phyloP scores from a whole-genome alignment of 164 flowering plant genomes.

The Sedum album region DNA sequence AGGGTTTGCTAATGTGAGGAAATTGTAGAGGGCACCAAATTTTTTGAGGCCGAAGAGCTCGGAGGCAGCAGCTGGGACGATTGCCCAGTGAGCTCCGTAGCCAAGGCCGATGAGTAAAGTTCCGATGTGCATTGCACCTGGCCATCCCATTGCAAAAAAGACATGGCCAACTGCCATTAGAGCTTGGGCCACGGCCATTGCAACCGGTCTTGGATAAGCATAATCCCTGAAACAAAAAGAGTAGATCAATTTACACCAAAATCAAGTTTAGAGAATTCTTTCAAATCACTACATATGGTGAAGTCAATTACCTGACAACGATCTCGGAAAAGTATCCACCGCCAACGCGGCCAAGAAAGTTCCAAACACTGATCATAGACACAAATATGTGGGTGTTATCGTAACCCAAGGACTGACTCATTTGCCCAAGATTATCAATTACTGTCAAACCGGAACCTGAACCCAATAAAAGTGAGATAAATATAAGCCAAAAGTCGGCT shows the following conservation, averaged over 20 bases:
- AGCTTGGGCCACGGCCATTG: conserved; percentile 71
- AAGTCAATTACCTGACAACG: conserved; percentile 51
- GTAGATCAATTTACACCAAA: not conserved
- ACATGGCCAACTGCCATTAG: conserved; percentile 84
- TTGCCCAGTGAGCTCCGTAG: conserved; percentile 97
- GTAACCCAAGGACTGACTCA: conserved; percentile 85
- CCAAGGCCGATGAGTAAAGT: conserved; percentile 91
- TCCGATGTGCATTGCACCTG: conserved; percentile 79
- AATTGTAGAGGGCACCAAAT: conserved; percentile 89
- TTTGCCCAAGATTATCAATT: conserved; percentile 95
- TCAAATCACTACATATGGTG: not conserved
- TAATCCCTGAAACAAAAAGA: conserved; percentile 41
- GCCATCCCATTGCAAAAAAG: conserved; percentile 82
- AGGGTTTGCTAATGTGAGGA: conserved; percentile 83
- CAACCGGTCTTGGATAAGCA: conserved; percentile 81
- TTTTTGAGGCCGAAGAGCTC: conserved; percentile 92
- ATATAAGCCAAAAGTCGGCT: conserved; percentile 96
- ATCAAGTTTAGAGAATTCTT: not conserved
- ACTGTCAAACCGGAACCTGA: conserved; percentile 99
- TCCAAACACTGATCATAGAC: conserved; percentile 97
- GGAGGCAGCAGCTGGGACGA: conserved; percentile 91
- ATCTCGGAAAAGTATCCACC: conserved; percentile 95
- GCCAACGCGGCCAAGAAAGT: conserved; percentile 95
- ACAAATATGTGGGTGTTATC: conserved; percentile 86
- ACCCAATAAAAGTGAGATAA: conserved; percentile 68